Evolutionary conservation across 225 moss, liverwort and hornwort genomes (phyloP).

Genomic region (Pleurozium schreberi): DNA sequence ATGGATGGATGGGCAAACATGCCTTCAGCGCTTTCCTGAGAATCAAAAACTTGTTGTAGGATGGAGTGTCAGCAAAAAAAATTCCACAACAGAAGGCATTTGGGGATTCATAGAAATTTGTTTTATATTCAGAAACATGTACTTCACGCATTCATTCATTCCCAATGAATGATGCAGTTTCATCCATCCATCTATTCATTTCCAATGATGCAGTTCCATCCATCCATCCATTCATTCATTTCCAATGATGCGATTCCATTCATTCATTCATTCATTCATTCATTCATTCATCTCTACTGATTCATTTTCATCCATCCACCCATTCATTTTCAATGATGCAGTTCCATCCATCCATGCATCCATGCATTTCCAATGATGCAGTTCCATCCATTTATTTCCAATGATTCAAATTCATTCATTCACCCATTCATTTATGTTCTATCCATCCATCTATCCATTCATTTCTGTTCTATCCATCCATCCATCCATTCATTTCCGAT

Average conservation of each 20-base stretch:
- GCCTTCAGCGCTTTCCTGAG: too few species aligned
- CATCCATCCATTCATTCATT: not conserved
- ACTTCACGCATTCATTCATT: not conserved
- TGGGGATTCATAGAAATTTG: not conserved
- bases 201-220: not conserved
- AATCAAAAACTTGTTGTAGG: not conserved
- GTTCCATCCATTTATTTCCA: not conserved
- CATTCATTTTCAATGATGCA: not conserved
- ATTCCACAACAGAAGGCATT: not conserved
- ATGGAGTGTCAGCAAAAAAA: not conserved
- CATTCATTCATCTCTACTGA: not conserved
- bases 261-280: too few species aligned
- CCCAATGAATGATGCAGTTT: too few species aligned
- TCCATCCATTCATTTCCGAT: too few species aligned
- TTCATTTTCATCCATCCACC: too few species aligned
- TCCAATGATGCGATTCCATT: not conserved
- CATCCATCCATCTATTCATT: not conserved
- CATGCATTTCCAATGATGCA: too few species aligned
- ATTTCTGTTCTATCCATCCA: not conserved
- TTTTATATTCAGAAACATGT: not conserved
- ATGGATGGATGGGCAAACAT: not conserved
- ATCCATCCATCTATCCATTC: too few species aligned
- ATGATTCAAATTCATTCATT: not conserved
- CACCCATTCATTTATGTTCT: too few species aligned
- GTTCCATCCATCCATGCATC: too few species aligned